These are phyloP conservation scores for Durio zibethinus DNA, from an alignment of 345 rosid genomes.

Conservation along the genomic window DNA sequence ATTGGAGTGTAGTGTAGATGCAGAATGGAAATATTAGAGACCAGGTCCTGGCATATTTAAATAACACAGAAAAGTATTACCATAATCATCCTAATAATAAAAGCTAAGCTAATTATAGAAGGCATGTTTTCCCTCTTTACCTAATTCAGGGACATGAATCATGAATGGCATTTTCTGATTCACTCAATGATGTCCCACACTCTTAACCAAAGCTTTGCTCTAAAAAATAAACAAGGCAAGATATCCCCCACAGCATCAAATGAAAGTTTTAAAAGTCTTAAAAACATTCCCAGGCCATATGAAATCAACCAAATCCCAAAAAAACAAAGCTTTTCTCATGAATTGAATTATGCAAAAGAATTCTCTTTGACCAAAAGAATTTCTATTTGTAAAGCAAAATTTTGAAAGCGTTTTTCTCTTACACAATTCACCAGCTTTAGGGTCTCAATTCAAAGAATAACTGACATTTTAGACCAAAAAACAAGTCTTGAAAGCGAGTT, in stretches of 20 bases:
- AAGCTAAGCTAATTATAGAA: constrained; percentile 24
- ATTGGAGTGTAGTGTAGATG: not conserved
- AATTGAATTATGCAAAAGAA: not conserved
- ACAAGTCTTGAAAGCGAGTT: not conserved
- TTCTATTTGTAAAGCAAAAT: not conserved
- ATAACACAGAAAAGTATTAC: not conserved
- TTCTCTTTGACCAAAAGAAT: not conserved
- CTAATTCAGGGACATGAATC: constrained; percentile 6
- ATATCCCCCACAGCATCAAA: constrained; percentile 10
- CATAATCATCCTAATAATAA: constrained; percentile 10
- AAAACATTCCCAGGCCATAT: constrained; percentile 6
- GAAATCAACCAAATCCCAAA: not conserved
- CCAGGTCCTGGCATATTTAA: not conserved
- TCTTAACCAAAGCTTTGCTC: constrained; percentile 18
- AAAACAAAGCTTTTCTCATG: not conserved
- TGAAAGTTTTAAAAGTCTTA: not conserved
- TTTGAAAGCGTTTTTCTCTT: not conserved
- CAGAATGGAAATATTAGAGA: not conserved
- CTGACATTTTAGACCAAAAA: constrained; percentile 28
- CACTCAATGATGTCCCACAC: constrained; percentile 11
- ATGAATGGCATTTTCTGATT: constrained; percentile 12
- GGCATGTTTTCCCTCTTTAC: constrained; percentile 12
- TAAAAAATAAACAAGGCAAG: constrained; percentile 12
- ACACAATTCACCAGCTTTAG: not conserved
- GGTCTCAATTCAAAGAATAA: not conserved